Base-by-base conservation (phyloP, 2,329 filamentous ascomycete genomes). In the Neofusicoccum sp. region DNA sequence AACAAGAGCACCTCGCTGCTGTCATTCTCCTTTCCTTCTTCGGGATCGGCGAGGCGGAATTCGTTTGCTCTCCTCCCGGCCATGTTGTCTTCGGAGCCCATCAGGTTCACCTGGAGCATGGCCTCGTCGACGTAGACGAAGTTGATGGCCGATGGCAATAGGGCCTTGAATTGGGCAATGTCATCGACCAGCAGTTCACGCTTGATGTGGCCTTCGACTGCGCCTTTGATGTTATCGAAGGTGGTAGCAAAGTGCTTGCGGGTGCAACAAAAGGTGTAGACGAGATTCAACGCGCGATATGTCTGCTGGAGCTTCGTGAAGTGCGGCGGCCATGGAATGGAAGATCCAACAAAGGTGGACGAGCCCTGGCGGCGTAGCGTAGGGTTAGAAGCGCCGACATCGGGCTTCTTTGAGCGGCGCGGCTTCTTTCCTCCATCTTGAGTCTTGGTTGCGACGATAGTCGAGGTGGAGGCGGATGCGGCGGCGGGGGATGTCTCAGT, bases 251-350 rank as follows among this genome's bases (percentile, higher is more conserved):
- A 84, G 70, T 98, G 91, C 73, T 96, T 97, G 49, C 95, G 88
- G 1, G 94, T 94, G 73, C 89, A 95, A 79, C 92, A 96, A 73
- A 99, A 98, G 0, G 95, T 98, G 70, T 92, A 97, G 0, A 98
- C 92, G 1, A 98, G 79, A 70, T 97, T 99, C 64, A 99, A 79
- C 1, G 95, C 94, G 65, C 88, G 86, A 74, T 98, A 91, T 0
- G 89, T 90, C 73, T 89, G 88, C 31, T 89, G 87, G 7, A 98
- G 83, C 45, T 82, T 80, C 63, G 86, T 89, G 75, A 98, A 91
- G 49, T 84, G 81, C 1, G 86, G 83, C 0, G 93, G 93, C 93
- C 94, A 97, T 45, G 84, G 83, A 56, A 84, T 79, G 1, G 81
- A 73, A 1, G 81, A 76, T 67, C 85, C 81, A n/a, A 85, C 77